Base-by-base conservation (phyloP, 768 basidiomycete species). In the Suillus hirtellus region DNA sequence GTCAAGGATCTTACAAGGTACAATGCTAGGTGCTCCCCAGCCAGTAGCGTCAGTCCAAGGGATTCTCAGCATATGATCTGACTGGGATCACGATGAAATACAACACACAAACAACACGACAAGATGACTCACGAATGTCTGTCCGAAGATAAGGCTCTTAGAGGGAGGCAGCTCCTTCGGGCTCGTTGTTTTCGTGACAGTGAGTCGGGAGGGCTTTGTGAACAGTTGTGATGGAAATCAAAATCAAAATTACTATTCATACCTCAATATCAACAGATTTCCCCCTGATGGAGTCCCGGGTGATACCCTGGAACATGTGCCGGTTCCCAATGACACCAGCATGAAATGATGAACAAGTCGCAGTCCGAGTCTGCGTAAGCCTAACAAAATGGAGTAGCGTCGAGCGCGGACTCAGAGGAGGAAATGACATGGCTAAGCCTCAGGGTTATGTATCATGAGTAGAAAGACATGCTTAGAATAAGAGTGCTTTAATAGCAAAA, bases 11-110 rank as follows among this genome's bases (percentile, higher is more conserved):
- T 68, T 65, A 92, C 93, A 96, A 63, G 95, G 93, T 68, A 83
- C 80, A 65, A 96, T 96, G 69, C 86, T 79, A 2, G 95, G 95
- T 3, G 80, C 73, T 19, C 86, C 89, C 95, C 95, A 98, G 17
- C 96, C 96, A 44, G 81, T 80, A 21, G 78, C 71, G 2, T 80
- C 78, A 63, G 82, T 79, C 94, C 95, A 96, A n/a, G 75, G 88
- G 77, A 88, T 85, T 50, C 82, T 87, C 47, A 95, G 75, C 93
- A 95, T 95, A 73, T 95, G 93, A 74, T 95, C 90, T 50, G 90
- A 91, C 89, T 89, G 68, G 17, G 38, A 49, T 56, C 66, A 56
- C 10, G 1, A 19, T 61, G 43, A 68, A 63, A 61, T 60, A 43
- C 61, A 56, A 60, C 37, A 61, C 59, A 56, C 44, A 65, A 61